These are phyloP conservation scores for Trichosanthes cucumerina DNA, from an alignment of 306 rosid genomes.

Conservation along the genomic window DNA sequence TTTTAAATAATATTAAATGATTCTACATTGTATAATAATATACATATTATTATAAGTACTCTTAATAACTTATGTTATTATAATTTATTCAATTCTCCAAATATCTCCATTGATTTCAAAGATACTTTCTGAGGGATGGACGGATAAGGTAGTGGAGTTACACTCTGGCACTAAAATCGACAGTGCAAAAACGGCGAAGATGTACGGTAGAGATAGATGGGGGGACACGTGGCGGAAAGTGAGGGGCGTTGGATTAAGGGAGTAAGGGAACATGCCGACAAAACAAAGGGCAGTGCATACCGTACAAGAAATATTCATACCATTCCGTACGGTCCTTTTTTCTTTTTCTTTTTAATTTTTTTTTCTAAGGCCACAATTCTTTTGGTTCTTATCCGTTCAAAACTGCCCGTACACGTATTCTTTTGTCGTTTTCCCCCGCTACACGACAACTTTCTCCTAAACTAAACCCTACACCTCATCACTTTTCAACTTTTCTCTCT, in stretches of 20 bases:
- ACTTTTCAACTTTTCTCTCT: no score
- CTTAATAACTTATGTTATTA: no score
- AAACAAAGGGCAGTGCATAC: neutral
- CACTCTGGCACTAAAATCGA: no score
- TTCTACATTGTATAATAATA: no score
- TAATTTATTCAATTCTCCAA: no score
- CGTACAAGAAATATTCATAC: conserved; percentile 15
- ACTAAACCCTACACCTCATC: neutral
- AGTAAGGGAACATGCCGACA: neutral
- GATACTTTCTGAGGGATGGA: no score
- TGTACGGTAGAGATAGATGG: neutral
- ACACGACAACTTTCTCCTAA: neutral
- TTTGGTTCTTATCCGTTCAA: neutral
- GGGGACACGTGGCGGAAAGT: conserved; percentile 23
- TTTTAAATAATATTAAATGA: no score
- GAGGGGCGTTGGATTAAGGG: neutral
- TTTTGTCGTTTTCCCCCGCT: conserved; percentile 1
- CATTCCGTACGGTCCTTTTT: neutral
- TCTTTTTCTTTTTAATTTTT: neutral
- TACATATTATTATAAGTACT: no score
- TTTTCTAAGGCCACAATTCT: neutral
- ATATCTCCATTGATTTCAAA: no score
- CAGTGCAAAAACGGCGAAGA: neutral
- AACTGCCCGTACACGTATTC: conserved; percentile 28
- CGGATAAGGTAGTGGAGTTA: no score